phyloP scores from a whole-genome alignment of 345 rosid genomes.

The Cardamine chenopodiifolia region DNA sequence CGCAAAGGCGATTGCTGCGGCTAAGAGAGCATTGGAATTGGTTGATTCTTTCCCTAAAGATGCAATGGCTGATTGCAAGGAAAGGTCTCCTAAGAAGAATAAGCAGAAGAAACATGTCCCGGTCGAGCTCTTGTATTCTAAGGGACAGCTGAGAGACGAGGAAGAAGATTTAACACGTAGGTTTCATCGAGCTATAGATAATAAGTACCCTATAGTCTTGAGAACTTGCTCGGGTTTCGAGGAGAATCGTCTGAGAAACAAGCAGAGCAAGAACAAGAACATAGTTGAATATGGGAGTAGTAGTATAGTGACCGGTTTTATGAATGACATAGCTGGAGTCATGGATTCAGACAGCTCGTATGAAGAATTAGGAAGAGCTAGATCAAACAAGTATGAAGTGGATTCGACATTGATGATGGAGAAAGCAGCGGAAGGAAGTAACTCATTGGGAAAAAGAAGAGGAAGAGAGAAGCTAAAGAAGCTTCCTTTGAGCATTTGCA shows the following conservation, averaged over 20 bases:
- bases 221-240: constrained; percentile 47
- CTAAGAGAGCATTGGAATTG: constrained; percentile 73
- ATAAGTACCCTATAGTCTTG: constrained; percentile 69
- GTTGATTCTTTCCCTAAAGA: constrained; percentile 61
- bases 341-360: constrained; percentile 64
- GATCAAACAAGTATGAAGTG: constrained; percentile 39
- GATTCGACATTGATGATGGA: constrained; percentile 42
- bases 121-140: constrained; percentile 78
- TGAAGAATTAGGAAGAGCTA: constrained; percentile 37
- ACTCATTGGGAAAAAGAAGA: constrained; percentile 57
- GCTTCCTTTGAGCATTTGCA: constrained; percentile 74
- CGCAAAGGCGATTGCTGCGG: constrained; percentile 75
- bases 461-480: constrained; percentile 89
- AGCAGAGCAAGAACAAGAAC: constrained; percentile 39
- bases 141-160: constrained; percentile 43
- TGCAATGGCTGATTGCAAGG: constrained; percentile 24
- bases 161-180: constrained; percentile 70
- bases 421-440: constrained; percentile 48
- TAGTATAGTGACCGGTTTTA: constrained; percentile 13
- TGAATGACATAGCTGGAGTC: constrained; percentile 41
- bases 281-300: constrained; percentile 20
- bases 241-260: constrained; percentile 47
- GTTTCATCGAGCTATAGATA: constrained; percentile 61
- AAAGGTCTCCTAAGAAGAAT: constrained; percentile 49
- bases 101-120: constrained; percentile 95